Base-by-base conservation (phyloP, 768 basidiomycete genomes). In the Suillus clintonianus region DNA sequence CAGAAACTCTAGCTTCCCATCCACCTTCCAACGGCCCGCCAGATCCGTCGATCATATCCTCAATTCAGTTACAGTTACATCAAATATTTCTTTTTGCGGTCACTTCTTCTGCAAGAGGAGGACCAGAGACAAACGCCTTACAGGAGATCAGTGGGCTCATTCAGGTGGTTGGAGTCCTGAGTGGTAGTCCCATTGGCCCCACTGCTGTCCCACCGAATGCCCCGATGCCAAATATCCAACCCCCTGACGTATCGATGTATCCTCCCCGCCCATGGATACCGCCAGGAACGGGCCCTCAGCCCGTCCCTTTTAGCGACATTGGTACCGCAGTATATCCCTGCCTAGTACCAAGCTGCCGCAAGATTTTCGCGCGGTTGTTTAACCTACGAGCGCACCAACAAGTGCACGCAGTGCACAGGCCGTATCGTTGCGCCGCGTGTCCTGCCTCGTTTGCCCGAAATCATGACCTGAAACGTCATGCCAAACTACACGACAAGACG, bases 251-350 rank as follows among this genome's bases (percentile, higher is more conserved):
- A n/a, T 69, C 77, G 9, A 72, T 75, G 63, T 76, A 75, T 27
- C 69, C 78, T 37, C 67, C 71, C 48, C 77, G 73, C 60, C 71
- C 74, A 39, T 74, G 73, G 64, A 67, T 73, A 30, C 69, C 74
- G 5, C 73, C 69, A 60, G 72, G 65, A 45, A 60, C 65, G 3
- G 68, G 67, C 42, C 43, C 67, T 9, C 61, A 61, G 59, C 47
- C 76, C 27, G 76, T 70, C 65, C 70, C 76, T 27, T 71, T 76
- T 60, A 66, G 71, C 56, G 87, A 88, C 68, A 89, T 89, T 54
- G 86, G 85, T 41, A 89, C 90, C 14, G 89, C 90, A 9, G 89
- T 92, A n/a, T 88, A 91, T 68, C 91, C 92, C 5, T 94, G 92
- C 72, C 81, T 86, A n/a, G 78, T 86, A 19, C 76, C 82, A 32